These are phyloP conservation scores for Solanum paucissectum DNA, from an alignment of 257 asterid species.

Conservation along the genomic window DNA sequence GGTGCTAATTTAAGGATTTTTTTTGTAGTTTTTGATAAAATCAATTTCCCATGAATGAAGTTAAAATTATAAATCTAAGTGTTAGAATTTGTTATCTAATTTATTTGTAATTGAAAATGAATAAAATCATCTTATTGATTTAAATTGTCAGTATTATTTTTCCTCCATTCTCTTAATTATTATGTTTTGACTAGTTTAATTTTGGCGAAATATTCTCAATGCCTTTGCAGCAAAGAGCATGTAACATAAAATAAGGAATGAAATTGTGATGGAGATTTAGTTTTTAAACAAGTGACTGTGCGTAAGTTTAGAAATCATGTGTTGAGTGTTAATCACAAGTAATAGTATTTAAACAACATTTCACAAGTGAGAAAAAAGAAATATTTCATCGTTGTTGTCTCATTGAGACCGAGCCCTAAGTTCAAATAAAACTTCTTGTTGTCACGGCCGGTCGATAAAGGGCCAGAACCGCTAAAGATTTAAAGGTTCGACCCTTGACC, in stretches of 20 bases:
- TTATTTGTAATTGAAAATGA: too few relatives aligned
- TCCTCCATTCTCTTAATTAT: background rate
- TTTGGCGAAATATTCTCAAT: background rate
- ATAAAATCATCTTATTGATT: too few relatives aligned
- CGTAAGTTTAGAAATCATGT: background rate
- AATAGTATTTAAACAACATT: background rate
- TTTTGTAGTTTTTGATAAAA: too few relatives aligned
- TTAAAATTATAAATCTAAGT: too few relatives aligned
- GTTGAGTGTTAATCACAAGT: background rate
- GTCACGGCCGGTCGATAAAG: background rate
- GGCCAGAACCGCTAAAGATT: slow-evolving; percentile 7
- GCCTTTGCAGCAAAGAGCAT: background rate
- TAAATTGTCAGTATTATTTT: too few relatives aligned
- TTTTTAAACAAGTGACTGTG: background rate
- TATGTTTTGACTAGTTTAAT: background rate
- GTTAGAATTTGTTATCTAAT: too few relatives aligned
- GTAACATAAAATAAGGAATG: background rate
- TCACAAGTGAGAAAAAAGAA: background rate
- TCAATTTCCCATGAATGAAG: too few relatives aligned
- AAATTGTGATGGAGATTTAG: background rate
- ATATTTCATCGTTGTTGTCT: background rate
- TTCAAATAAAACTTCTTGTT: background rate
- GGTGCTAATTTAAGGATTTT: too few relatives aligned
- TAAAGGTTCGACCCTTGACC: slow-evolving; percentile 17
- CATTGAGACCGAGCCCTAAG: background rate